Base-by-base conservation (phyloP, 176 grass and related monocot species). In the Hordeum marinum region DNA sequence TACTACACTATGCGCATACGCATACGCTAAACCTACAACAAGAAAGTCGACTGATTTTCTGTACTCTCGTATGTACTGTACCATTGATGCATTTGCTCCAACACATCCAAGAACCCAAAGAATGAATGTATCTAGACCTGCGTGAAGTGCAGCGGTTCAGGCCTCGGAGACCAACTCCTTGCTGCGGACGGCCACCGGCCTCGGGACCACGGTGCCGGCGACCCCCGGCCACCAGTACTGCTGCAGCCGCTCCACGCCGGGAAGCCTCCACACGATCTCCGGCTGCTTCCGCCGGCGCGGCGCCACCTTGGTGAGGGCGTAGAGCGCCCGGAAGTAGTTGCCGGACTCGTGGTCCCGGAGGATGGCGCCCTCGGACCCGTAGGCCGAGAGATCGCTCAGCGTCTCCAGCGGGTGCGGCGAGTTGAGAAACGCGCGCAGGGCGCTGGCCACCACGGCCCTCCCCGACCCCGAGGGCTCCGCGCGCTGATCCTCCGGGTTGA, bases 391-490 rank as follows among this genome's bases (percentile, higher is more conserved):
- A 79, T 99, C 92, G 50, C 94, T 99, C n/a, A 99, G 79, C 12
- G 94, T 99, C 90, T 99, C 97, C 7, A 99, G 86, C 20, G 97
- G 97, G 67, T 99, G 97, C 24, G 97, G 94, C 21, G 94, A 94
- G 94, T 99, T 99, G 80, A 96, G 85, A 84, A 99, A 99, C 7
- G 94, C 88, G 26, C 86, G 89, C 45, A 99, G 74, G 40, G 94
- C 97, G 84, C 90, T 88, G 32, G 68, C 83, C 57, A 86, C 84
- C 17, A 89, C 45, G 7, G 85, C 61, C 82, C 88, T 94, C 14
- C 88, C 78, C 59, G 86, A 40, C 4, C 77, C 15, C 48, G 48
- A 52, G 15, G 48, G 39, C 12, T 25, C 69, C 1, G 27, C 62
- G 9, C 24, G 57, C 24, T 79, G 72, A 29, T 29, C 29, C 14